Percentiles rank a stretch among this genome's conserved stretches.
Conservation (phyloP, 495 filamentous ascomycete genomes). For the Mytilinidion resinicola region DNA sequence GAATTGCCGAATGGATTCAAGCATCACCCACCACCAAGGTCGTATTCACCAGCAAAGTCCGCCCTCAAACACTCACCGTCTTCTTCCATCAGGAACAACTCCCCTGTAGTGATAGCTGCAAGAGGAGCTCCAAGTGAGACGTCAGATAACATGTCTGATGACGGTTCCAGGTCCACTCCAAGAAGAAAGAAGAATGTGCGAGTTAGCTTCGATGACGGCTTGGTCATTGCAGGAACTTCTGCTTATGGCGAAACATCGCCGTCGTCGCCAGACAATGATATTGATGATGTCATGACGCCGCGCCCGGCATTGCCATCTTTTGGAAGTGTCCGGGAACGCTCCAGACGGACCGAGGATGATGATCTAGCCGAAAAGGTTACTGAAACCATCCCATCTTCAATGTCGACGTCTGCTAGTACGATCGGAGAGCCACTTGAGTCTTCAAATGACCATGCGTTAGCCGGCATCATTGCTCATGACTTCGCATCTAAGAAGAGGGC, state of each 20-base stretch:
- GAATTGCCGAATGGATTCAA: constrained; percentile 44
- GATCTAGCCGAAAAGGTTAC: constrained; percentile 36
- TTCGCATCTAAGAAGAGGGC: constrained; percentile 34
- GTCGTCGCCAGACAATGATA: constrained; percentile 44
- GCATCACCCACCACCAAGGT: constrained; percentile 73
- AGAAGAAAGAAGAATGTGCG: constrained; percentile 62
- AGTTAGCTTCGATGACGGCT: constrained; percentile 81
- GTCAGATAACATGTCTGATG: constrained; percentile 60
- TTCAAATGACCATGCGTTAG: constrained; percentile 63
- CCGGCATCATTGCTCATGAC: constrained; percentile 51
- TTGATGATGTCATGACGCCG: constrained; percentile 63
- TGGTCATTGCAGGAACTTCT: constrained; percentile 55
- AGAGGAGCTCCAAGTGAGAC: constrained; percentile 50
- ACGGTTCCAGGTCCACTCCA: constrained; percentile 39
- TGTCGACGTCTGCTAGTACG: constrained; percentile 27
- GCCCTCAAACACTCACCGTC: constrained; percentile 65
- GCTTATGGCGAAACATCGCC: constrained; percentile 31
- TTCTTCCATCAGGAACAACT: constrained; percentile 24
- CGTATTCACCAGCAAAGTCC: constrained; percentile 79
- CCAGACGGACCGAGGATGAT: constrained; percentile 29
- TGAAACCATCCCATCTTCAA: constrained; percentile 32
- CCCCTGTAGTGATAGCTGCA: constrained; percentile 21
- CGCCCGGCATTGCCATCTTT: constrained; percentile 75
- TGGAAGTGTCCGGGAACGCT: constrained; percentile 61
- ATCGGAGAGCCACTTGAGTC: constrained; percentile 29